Percentiles rank a stretch among this genome's conserved stretches.
Conservation (phyloP, 2,329 filamentous ascomycete genomes). For the Botrytis aclada region DNA sequence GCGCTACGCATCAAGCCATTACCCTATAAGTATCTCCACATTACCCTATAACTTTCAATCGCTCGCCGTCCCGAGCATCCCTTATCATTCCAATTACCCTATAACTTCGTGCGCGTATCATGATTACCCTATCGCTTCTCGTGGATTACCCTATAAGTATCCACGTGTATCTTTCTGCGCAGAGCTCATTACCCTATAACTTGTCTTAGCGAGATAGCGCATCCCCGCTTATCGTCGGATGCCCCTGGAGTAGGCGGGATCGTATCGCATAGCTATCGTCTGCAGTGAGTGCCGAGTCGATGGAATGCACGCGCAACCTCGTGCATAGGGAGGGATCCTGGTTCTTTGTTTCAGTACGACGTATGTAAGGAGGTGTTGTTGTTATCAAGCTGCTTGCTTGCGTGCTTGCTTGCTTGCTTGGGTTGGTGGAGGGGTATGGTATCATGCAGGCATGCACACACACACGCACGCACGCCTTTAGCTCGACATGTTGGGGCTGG, state of each 20-base stretch:
- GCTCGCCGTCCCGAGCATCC: neutral
- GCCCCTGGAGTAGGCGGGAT: neutral
- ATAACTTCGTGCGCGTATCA: neutral
- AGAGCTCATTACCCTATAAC: conserved; percentile 1
- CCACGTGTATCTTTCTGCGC: neutral
- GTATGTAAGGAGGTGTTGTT: neutral
- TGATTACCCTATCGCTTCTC: neutral
- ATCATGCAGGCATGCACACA: too few relatives aligned
- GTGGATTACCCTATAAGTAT: neutral
- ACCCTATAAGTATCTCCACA: neutral
- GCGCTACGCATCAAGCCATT: neutral
- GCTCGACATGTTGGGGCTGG: neutral
- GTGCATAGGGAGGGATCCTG: too few relatives aligned
- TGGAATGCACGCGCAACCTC: neutral
- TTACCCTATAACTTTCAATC: conserved; percentile 4
- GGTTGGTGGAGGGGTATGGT: too few relatives aligned
- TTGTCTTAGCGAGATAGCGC: neutral
- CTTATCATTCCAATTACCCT: neutral
- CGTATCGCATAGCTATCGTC: too few relatives aligned
- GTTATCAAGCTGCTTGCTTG: too few relatives aligned
- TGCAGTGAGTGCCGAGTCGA: neutral
- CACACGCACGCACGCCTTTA: neutral
- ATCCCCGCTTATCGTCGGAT: neutral
- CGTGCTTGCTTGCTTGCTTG: too few relatives aligned
- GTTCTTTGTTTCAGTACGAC: neutral